Evolutionary conservation across 202 grass and related monocot genomes (phyloP).

Genomic region (Dendrocalamus latiflorus): DNA sequence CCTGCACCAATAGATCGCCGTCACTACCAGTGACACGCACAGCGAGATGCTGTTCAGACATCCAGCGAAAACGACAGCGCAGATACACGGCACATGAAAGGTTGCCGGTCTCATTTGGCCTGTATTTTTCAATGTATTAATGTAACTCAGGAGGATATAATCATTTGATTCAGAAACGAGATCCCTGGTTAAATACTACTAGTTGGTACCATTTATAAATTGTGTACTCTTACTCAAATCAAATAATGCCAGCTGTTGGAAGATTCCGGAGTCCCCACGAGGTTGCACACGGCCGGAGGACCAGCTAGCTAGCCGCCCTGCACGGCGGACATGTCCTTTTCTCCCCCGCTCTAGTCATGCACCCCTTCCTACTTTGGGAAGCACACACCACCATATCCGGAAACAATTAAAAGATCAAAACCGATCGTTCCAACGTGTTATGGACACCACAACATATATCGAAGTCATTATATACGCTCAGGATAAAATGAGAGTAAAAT

Average conservation of each 20-base stretch:
- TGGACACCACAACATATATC: no score
- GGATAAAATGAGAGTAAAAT: no score
- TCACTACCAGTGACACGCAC: neutral
- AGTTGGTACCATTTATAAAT: no score
- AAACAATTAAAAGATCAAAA: no score
- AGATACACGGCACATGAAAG: neutral
- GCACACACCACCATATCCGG: no score
- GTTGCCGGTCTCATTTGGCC: constrained; percentile 20
- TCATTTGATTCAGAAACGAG: neutral
- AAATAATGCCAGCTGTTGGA: neutral
- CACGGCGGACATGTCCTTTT: neutral
- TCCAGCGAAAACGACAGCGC: neutral
- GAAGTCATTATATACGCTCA: no score
- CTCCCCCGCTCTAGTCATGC: no score
- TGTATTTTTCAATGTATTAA: neutral
- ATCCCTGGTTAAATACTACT: neutral
- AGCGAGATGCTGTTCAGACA: constrained; percentile 2
- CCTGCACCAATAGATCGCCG: constrained; percentile 30
- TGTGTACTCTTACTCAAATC: neutral
- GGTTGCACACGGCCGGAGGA: neutral
- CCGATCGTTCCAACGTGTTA: no score
- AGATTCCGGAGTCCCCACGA: neutral
- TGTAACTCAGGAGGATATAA: neutral
- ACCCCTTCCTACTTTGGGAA: no score
- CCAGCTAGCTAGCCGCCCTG: neutral